Evolutionary conservation across 2,329 filamentous ascomycete species (phyloP).

Genomic region (Diaporthe caulivora): DNA sequence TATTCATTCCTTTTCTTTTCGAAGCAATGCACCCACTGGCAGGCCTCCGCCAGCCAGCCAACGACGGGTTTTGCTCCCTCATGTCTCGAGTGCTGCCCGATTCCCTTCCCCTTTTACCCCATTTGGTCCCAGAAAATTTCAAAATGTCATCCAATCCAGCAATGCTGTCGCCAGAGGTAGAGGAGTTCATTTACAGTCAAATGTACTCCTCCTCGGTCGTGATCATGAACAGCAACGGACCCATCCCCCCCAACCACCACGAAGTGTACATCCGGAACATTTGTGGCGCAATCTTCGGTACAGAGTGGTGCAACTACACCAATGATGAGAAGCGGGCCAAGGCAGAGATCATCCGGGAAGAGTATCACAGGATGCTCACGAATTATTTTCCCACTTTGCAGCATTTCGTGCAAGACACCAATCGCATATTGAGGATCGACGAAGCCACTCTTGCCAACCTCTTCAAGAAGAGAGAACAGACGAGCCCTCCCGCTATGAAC

Average conservation of each 20-base stretch:
- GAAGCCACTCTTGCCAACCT: background rate
- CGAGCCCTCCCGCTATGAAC: background rate
- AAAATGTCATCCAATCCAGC: too few species aligned
- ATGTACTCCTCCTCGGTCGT: too few species aligned
- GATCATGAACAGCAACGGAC: too few species aligned
- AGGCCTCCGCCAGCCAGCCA: too few species aligned
- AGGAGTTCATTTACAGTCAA: too few species aligned
- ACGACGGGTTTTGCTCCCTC: too few species aligned
- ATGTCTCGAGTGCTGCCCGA: too few species aligned
- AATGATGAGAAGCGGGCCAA: background rate
- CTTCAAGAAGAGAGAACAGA: background rate
- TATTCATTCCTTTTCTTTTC: too few species aligned
- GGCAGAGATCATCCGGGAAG: background rate
- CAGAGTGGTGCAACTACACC: background rate
- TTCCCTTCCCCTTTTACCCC: too few species aligned
- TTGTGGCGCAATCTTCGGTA: background rate
- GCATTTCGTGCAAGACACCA: background rate
- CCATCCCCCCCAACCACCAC: background rate
- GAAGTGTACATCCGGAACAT: background rate
- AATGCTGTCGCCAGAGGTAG: too few species aligned
- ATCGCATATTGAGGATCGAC: background rate
- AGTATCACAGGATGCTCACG: background rate
- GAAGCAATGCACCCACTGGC: too few species aligned
- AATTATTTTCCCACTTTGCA: background rate
- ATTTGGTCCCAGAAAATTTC: too few species aligned